These are phyloP conservation scores for Areca catechu DNA, from an alignment of 176 grass and related monocot species.

Conservation along the genomic window DNA sequence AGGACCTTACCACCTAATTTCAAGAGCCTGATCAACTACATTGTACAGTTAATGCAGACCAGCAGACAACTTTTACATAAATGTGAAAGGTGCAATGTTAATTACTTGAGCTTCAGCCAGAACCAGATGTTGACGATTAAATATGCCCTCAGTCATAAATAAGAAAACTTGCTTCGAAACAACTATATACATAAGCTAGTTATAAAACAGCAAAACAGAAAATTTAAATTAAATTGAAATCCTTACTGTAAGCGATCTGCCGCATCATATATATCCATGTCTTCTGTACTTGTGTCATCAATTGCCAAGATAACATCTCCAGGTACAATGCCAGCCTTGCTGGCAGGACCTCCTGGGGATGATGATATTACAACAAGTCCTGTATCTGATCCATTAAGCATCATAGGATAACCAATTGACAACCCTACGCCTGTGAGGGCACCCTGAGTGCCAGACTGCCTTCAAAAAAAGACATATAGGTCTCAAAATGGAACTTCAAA, in stretches of 20 bases:
- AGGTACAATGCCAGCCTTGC: constrained; percentile 71
- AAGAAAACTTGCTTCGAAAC: too few relatives aligned
- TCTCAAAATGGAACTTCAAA: too few relatives aligned
- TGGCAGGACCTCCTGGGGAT: constrained; percentile 68
- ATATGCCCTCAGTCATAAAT: too few relatives aligned
- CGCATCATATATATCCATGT: constrained; percentile 98
- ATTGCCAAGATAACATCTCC: constrained; percentile 91
- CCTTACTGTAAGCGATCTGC: constrained; percentile 75
- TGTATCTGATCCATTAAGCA: constrained; percentile 42
- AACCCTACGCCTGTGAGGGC: constrained; percentile 89
- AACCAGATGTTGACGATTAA: too few relatives aligned
- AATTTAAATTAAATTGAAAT: background rate
- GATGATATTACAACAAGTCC: constrained; percentile 80
- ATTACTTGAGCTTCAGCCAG: too few relatives aligned
- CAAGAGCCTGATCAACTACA: too few relatives aligned
- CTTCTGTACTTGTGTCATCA: constrained; percentile 50
- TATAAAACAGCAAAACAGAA: background rate
- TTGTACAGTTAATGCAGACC: too few relatives aligned
- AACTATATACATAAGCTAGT: too few relatives aligned
- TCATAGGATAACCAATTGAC: constrained; percentile 71
- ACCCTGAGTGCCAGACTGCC: constrained; percentile 97
- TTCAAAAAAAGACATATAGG: constrained; percentile 45
- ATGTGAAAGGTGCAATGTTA: too few relatives aligned
- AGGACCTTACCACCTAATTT: too few relatives aligned
- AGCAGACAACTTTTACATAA: too few relatives aligned